Evolutionary conservation across 2,329 filamentous ascomycete genomes (phyloP).

Genomic region (Trichoderma endophyticum): DNA sequence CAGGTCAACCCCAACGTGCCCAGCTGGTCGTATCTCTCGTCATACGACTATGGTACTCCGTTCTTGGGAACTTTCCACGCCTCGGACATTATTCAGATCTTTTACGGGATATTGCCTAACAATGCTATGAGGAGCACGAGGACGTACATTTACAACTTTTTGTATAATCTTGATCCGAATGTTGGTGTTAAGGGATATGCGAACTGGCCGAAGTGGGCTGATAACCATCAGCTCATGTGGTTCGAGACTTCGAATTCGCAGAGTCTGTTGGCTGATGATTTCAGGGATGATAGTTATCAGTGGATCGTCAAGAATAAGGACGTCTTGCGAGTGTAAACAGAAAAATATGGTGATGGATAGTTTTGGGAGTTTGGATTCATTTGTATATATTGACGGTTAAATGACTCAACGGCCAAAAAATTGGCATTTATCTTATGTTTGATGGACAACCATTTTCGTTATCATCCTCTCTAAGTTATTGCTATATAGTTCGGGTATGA

Average conservation of each 20-base stretch:
- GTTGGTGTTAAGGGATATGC: constrained; percentile 39
- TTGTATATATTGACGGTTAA: neutral
- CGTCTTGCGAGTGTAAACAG: constrained; percentile 26
- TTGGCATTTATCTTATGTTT: neutral
- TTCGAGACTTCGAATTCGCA: constrained; percentile 37
- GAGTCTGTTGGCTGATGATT: constrained; percentile 36
- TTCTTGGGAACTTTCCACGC: constrained; percentile 74
- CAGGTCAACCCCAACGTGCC: constrained; percentile 56
- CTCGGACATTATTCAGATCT: constrained; percentile 66
- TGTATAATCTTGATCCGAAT: constrained; percentile 70
- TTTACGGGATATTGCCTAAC: constrained; percentile 62
- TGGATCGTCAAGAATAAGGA: constrained; percentile 29
- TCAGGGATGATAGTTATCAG: constrained; percentile 31
- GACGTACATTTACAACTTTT: constrained; percentile 70
- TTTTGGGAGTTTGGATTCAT: neutral
- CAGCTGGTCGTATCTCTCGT: constrained; percentile 71
- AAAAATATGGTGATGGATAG: neutral
- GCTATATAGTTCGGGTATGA: too few relatives aligned
- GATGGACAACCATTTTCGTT: too few relatives aligned
- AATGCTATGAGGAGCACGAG: constrained; percentile 59
- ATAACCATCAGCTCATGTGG: constrained; percentile 48
- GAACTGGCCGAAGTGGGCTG: constrained; percentile 43
- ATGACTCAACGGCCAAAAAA: neutral
- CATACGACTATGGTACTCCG: constrained; percentile 68
- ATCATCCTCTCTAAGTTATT: too few relatives aligned